These are phyloP conservation scores for Colletotrichum incanum DNA, from an alignment of 2,329 filamentous ascomycete species.

Conservation along the genomic window DNA sequence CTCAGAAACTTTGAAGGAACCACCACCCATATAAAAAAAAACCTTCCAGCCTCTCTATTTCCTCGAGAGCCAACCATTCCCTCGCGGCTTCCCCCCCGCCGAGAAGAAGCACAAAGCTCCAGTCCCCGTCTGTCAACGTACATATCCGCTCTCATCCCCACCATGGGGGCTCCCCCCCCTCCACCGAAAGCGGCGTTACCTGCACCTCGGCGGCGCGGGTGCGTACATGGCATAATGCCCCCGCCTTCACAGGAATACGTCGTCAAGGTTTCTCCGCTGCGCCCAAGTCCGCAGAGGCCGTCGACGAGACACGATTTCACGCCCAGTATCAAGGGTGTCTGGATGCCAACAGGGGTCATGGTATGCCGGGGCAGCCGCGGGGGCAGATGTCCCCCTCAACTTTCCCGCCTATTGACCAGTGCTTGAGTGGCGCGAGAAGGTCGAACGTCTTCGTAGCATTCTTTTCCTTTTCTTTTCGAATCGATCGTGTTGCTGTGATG, in stretches of 20 bases:
- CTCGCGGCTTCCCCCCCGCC: not conserved
- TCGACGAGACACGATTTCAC: not conserved
- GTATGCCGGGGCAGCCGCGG: not conserved
- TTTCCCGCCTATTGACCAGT: not conserved
- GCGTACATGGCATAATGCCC: conserved; percentile 2
- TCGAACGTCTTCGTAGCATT: no score
- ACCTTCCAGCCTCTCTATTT: conserved; percentile 1
- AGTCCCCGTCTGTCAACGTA: conserved; percentile 1
- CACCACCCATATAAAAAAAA: not conserved
- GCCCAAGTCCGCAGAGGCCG: not conserved
- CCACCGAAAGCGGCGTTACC: conserved; percentile 9
- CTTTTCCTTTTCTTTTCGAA: no score
- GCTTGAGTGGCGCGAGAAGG: not conserved
- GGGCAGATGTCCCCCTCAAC: not conserved
- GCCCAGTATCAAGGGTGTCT: not conserved
- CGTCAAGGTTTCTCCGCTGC: not conserved
- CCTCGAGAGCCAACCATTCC: not conserved
- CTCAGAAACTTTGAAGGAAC: not conserved
- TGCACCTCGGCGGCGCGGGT: conserved; percentile 9
- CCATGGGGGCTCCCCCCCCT: not conserved
- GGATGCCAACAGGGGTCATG: not conserved
- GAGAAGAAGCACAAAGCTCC: not conserved
- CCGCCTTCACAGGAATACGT: not conserved
- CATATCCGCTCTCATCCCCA: not conserved
- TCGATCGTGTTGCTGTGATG: no score